A percentile compares a stretch with the other conserved stretches of the same genome.
Evolutionary conservation across 257 asterid species (phyloP).

Genomic region (Capsicum pubescens): DNA sequence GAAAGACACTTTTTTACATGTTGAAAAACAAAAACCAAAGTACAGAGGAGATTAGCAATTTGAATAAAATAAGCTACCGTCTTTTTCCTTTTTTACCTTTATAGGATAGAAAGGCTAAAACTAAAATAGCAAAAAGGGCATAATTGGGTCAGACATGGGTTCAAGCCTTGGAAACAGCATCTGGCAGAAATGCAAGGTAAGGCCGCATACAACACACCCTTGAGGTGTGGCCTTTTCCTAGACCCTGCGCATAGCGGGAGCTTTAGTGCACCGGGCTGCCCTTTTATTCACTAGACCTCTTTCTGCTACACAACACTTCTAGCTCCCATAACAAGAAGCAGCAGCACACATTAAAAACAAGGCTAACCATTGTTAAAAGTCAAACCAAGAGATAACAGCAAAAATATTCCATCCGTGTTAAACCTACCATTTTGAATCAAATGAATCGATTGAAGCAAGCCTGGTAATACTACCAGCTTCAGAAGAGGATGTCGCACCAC

Average conservation of each 20-base stretch:
- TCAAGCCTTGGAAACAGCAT: no score
- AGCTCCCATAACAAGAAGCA: background rate
- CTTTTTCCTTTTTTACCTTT: background rate
- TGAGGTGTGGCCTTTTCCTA: no score
- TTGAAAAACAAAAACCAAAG: constrained; percentile 7
- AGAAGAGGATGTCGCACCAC: constrained; percentile 56
- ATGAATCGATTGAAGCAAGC: constrained; percentile 97
- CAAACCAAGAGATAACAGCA: background rate
- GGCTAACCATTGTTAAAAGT: background rate
- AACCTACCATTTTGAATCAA: constrained; percentile 92
- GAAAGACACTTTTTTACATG: background rate
- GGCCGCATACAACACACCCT: no score
- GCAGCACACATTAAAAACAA: background rate
- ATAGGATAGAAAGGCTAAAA: background rate
- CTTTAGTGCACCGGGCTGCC: no score
- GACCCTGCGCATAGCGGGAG: no score
- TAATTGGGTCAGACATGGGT: background rate
- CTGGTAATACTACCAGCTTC: constrained; percentile 81
- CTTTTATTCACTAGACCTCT: background rate
- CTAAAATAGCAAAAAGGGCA: background rate
- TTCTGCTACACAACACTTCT: background rate
- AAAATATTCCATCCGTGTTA: background rate
- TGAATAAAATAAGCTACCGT: background rate
- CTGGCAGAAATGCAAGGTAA: no score
- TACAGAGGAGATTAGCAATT: background rate